A percentile compares a stretch with the other conserved stretches of the same genome.
Evolutionary conservation across 1,139 yeast species (phyloP).

Genomic region (Yamadazyma trypodendri): DNA sequence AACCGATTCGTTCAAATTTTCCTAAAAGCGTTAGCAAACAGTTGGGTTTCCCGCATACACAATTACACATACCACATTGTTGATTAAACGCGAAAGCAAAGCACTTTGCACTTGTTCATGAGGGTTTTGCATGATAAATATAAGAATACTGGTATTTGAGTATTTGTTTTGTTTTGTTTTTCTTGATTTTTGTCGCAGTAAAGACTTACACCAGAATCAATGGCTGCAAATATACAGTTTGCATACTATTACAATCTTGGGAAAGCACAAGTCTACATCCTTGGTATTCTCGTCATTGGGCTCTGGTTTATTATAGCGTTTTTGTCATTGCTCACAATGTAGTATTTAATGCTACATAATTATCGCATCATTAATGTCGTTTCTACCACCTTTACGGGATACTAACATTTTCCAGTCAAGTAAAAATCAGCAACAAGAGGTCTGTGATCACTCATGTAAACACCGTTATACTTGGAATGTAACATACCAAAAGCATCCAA

Average conservation of each 20-base stretch:
- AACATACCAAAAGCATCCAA: conserved; percentile 42
- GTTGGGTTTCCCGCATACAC: not conserved
- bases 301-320: too few species aligned
- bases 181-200: not conserved
- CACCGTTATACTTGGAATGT: conserved; percentile 44
- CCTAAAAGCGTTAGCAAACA: conserved; percentile 32
- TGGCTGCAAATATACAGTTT: conserved; percentile 1
- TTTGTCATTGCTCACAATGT: too few species aligned
- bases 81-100: conserved; percentile 70
- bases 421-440: conserved; percentile 49
- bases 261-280: too few species aligned
- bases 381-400: not conserved
- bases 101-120: conserved; percentile 86
- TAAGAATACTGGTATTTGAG: not conserved
- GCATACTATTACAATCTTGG: too few species aligned
- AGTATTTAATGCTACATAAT: not conserved
- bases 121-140: conserved; percentile 72
- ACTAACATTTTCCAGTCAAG: conserved; percentile 15
- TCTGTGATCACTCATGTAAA: conserved; percentile 53
- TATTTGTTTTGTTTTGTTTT: conserved; percentile 1
- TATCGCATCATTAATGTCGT: too few species aligned
- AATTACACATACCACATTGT: conserved; percentile 61
- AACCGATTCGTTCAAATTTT: conserved; percentile 70
- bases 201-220: not conserved
- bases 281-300: too few species aligned